Evolutionary conservation across 306 rosid genomes (phyloP).

Genomic region (Sphenostylis stenocarpa): DNA sequence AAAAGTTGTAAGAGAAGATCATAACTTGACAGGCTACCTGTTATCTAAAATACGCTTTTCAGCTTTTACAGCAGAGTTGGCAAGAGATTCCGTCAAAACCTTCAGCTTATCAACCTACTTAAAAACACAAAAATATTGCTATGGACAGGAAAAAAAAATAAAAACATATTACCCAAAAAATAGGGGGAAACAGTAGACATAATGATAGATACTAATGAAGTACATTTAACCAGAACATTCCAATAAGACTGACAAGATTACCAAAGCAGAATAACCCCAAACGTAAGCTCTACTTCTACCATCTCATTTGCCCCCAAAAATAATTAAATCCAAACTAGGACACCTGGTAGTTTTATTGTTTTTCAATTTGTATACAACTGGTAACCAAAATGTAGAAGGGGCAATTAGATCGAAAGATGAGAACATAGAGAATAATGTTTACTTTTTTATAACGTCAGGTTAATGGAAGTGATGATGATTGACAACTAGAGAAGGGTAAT

Average conservation of each 20-base stretch:
- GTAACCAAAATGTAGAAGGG: constrained; percentile 3
- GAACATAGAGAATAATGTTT: neutral
- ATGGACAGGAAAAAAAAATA: neutral
- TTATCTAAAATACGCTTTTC: constrained; percentile 93
- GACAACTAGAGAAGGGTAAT: constrained; percentile 13
- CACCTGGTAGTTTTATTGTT: neutral
- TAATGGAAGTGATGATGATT: constrained; percentile 18
- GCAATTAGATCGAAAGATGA: neutral
- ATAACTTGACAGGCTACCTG: constrained; percentile 53
- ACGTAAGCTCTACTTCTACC: neutral
- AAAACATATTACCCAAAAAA: neutral
- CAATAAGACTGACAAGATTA: constrained; percentile 12
- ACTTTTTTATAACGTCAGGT: constrained; percentile 9
- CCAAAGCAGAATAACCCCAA: constrained; percentile 19
- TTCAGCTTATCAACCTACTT: constrained; percentile 93
- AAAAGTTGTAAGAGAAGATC: neutral
- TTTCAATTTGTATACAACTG: neutral
- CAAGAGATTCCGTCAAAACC: constrained; percentile 88
- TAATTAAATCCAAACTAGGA: neutral
- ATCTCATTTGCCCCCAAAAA: constrained; percentile 13
- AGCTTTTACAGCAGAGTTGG: constrained; percentile 86
- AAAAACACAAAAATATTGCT: constrained; percentile 17
- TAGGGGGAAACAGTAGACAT: neutral
- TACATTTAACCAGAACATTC: constrained; percentile 3
- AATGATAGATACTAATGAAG: neutral